Evolutionary conservation across 2,329 filamentous ascomycete genomes (phyloP), one percentile per base, ranked within the genome.

Genomic region (Penicillium sp.): DNA sequence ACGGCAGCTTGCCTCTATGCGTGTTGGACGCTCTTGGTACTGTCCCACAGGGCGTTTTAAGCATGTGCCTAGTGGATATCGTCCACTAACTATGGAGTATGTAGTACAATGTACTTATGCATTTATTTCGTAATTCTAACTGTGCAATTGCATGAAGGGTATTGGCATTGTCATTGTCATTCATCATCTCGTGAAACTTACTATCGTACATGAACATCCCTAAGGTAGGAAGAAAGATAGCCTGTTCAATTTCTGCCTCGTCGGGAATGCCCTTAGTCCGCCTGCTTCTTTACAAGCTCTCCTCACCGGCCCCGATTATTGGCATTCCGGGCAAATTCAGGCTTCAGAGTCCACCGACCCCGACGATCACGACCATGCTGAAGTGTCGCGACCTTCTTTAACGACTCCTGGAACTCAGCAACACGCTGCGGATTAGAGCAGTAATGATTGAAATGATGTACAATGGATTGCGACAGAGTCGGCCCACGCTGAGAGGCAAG

Each of bases 391-490:
- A 96, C 89, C 60, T 81, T 81, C 66, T 89, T 87, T 54, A 97
- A 77, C 66, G 91, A 91, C 66, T 84, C 82, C 75, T 92, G 93
- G 72, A 97, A 97, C 72, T 92, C 89, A 19, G 86, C 84, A 51
- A 87, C 88, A 60, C 90, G 84, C 60, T 85, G 83, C 27, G 82
- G 75, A 43, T 86, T 89, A 23, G 83, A 84, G 70, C 91, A 96
- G 68, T 87, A 89, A 15, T 85, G 85, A 73, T 93, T 91, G 74
- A 97, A 97, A 69, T 96, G 91, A 68, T 96, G 90, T 25, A 96
- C 89, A 44, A 97, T 76, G 81, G 91, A 88, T 77, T 96, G 91
- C 42, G 89, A 93, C 6, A 90, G 87, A 6, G 90, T 90, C 35
- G 85, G 83, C 4, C 92, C 92, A 10, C 90, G 89, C 55, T 96